A percentile compares a stretch with the other conserved stretches of the same genome.
These are phyloP conservation scores for Talaromyces stipitatus DNA, from an alignment of 495 filamentous ascomycete species.

Conservation along the genomic window DNA sequence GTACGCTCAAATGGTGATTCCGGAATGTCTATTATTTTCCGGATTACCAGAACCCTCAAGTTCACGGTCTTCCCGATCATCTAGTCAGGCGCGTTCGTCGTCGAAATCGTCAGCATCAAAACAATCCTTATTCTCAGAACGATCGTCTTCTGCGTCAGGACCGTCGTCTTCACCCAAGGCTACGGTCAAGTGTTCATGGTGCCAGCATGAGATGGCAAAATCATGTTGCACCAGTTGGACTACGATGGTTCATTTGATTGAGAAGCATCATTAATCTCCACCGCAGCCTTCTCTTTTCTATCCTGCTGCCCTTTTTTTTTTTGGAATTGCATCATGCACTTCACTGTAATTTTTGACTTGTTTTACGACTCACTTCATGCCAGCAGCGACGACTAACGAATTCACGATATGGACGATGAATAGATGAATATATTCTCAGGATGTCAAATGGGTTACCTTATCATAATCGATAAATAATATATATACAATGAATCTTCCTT, in stretches of 20 bases:
- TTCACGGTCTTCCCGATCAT: background rate
- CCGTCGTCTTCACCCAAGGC: conserved; percentile 29
- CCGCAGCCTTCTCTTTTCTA: background rate
- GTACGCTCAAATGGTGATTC: conserved; percentile 65
- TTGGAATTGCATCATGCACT: too few relatives aligned
- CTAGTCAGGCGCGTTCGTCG: background rate
- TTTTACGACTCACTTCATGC: too few relatives aligned
- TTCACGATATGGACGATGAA: background rate
- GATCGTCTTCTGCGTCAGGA: conserved; percentile 19
- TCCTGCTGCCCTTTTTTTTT: background rate
- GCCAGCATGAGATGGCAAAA: conserved; percentile 64
- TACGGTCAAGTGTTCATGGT: conserved; percentile 69
- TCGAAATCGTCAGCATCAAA: background rate
- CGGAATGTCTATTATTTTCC: conserved; percentile 32
- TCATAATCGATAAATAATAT: too few relatives aligned
- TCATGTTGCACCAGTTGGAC: conserved; percentile 68
- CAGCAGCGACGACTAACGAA: background rate
- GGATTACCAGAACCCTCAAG: background rate
- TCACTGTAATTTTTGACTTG: background rate
- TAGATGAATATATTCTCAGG: too few relatives aligned
- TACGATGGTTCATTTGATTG: conserved; percentile 59
- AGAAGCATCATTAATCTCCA: conserved; percentile 47
- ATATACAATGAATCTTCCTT: background rate
- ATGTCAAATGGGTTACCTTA: too few relatives aligned
- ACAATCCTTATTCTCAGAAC: background rate